These are phyloP conservation scores for Vicia sativa DNA, from an alignment of 306 rosid genomes.

Conservation along the genomic window DNA sequence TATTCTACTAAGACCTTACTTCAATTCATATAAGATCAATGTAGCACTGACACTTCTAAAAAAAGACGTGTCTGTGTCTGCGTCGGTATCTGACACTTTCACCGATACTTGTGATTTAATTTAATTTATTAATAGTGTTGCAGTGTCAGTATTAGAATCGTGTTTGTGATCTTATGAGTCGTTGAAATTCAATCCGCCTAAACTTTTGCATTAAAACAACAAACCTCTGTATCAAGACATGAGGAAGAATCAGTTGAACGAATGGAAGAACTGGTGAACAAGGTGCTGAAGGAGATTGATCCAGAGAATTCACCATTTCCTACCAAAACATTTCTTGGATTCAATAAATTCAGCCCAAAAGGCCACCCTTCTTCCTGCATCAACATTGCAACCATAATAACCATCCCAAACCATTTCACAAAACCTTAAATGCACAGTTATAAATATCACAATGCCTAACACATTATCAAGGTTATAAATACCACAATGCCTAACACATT, in stretches of 20 bases:
- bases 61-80: too few relatives aligned
- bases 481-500: background rate
- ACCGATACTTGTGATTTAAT: too few relatives aligned
- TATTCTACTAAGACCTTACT: background rate
- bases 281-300: slow-evolving; percentile 73
- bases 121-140: too few relatives aligned
- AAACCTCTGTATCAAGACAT: slow-evolving; percentile 69
- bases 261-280: slow-evolving; percentile 58
- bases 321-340: slow-evolving; percentile 60
- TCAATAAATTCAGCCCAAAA: slow-evolving; percentile 65
- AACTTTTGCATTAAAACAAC: slow-evolving; percentile 10
- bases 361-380: slow-evolving; percentile 91
- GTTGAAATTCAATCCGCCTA: background rate
- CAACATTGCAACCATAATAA: background rate
- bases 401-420: background rate
- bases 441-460: background rate
- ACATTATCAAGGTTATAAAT: background rate
- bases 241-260: slow-evolving; percentile 57
- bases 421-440: background rate
- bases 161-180: too few relatives aligned
- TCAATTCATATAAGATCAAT: too few relatives aligned
- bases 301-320: slow-evolving; percentile 58
- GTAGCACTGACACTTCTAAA: too few relatives aligned
- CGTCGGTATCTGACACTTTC: too few relatives aligned
- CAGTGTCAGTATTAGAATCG: too few relatives aligned